Evolutionary conservation across 2,329 filamentous ascomycete genomes (phyloP), one percentile per base, ranked within the genome.

Genomic region (Fusarium domesticum): DNA sequence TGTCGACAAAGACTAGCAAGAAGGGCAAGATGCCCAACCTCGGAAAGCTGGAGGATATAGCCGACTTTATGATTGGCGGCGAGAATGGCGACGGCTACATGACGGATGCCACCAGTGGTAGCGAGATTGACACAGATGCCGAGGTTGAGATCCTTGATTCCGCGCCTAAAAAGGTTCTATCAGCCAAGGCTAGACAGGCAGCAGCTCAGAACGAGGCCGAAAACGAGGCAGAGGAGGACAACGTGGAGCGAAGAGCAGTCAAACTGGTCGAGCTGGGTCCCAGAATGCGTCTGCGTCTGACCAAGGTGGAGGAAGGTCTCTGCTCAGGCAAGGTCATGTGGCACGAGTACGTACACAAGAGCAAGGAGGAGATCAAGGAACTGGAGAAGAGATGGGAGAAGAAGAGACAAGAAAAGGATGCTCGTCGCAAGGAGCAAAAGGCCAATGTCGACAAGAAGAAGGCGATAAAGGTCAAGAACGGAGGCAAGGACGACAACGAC

Each of bases 261-360:
- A 96, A 95, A 65, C 75, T 98, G 6, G 84, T 95, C 4, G 93
- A 98, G 69, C 73, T 98, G 1, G 93, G 93, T 0, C 93, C 93
- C 2, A 82, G 93, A 42, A 85, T 98, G 86, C 85, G 81, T 48
- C 72, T 98, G 32, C 83, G 92, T 23, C 74, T 98, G 69, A 91
- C 89, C 43, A 98, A 98, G 72, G 91, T 98, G 5, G 93, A 98
- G 64, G 93, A 98, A 58, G 93, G 92, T 2, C 70, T 97, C 6
- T 96, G 90, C 60, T 78, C 80, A 18, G 93, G 93, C 38, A 93
- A 89, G 65, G 80, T 96, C 44, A 88, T 98, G 87, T 98, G 93
- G 93, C 93, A 98, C 67, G 90, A 96, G 64, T 95, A 89, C 63
- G 83, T 97, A 41, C 81, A 85, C 64, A 98, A 98, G 76, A 83